A percentile compares a stretch with the other conserved stretches of the same genome.
Evolutionary conservation across 371 early-diverging fungal genomes (phyloP).

Genomic region (Mucor plumbeus): DNA sequence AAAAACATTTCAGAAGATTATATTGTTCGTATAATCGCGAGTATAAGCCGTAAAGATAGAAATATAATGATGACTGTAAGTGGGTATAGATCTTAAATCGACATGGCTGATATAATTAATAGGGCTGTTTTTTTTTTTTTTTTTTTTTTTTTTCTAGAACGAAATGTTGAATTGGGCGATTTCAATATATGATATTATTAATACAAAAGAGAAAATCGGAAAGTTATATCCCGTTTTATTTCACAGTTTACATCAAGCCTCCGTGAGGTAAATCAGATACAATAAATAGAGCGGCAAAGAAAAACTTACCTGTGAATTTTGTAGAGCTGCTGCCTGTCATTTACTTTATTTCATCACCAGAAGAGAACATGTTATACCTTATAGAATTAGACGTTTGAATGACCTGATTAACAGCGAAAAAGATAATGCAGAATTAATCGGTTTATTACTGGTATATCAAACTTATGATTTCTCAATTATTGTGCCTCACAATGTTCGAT

Average conservation of each 20-base stretch:
- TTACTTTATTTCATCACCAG: conserved; percentile 58
- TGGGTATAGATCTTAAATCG: too few species aligned
- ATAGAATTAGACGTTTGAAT: conserved; percentile 54
- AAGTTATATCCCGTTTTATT: conserved; percentile 56
- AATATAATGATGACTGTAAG: conserved; percentile 33
- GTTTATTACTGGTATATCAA: conserved; percentile 49
- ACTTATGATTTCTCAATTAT: conserved; percentile 43
- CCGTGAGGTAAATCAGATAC: conserved; percentile 36
- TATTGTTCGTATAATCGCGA: conserved; percentile 46
- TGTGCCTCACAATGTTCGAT: conserved; percentile 29
- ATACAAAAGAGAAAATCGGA: conserved; percentile 39
- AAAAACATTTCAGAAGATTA: conserved; percentile 41
- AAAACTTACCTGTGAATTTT: not conserved
- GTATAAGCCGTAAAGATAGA: conserved; percentile 33
- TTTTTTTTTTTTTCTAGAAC: not conserved
- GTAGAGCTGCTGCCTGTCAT: conserved; percentile 54
- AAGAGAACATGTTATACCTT: conserved; percentile 51
- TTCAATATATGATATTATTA: conserved; percentile 53
- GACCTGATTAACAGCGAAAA: conserved; percentile 41
- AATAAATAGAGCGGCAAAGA: not conserved
- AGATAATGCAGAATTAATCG: conserved; percentile 43
- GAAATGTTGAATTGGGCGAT: conserved; percentile 54
- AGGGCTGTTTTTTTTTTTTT: too few species aligned
- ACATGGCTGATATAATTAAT: too few species aligned
- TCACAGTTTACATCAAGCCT: conserved; percentile 46